These are phyloP conservation scores for Globisporangium irregulare DNA, from an alignment of 352 stramenopile genomes.

Conservation along the genomic window DNA sequence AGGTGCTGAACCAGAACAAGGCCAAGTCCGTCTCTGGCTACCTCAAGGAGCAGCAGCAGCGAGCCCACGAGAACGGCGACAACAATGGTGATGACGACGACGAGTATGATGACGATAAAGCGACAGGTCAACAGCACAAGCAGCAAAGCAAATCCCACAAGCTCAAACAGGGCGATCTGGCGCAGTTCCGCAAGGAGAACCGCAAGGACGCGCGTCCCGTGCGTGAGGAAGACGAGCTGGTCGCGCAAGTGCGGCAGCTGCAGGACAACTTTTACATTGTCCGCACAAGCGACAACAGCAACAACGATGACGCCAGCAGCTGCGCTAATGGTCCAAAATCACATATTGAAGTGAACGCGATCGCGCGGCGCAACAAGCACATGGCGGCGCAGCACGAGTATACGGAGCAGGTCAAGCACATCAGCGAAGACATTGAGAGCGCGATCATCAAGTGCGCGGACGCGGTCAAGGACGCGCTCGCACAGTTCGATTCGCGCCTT, in stretches of 20 bases:
- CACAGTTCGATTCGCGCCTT: conserved; percentile 33
- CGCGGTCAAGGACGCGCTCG: conserved; percentile 54
- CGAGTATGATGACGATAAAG: conserved; percentile 14
- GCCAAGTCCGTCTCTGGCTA: conserved; percentile 38
- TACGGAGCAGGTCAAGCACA: conserved; percentile 42
- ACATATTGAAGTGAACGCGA: conserved; percentile 59
- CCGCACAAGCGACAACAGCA: conserved; percentile 8
- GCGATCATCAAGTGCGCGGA: conserved; percentile 53
- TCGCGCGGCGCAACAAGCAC: conserved; percentile 54
- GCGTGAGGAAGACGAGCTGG: conserved; percentile 39
- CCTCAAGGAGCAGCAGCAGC: conserved; percentile 43
- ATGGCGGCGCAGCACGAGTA: conserved; percentile 51
- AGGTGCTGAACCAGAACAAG: conserved; percentile 49
- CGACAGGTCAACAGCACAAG: background rate
- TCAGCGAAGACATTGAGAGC: conserved; percentile 62
- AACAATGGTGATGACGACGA: conserved; percentile 1
- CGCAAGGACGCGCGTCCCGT: conserved; percentile 14
- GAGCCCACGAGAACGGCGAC: conserved; percentile 18
- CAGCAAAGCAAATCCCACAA: background rate
- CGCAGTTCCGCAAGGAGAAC: conserved; percentile 8
- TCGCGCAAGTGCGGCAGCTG: conserved; percentile 54
- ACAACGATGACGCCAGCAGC: background rate
- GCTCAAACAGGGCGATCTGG: background rate
- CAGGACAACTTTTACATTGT: conserved; percentile 37
- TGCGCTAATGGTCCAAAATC: background rate